These are phyloP conservation scores for Blepharisma japonicum DNA, from an alignment of 73 alveolate species.

Conservation along the genomic window DNA sequence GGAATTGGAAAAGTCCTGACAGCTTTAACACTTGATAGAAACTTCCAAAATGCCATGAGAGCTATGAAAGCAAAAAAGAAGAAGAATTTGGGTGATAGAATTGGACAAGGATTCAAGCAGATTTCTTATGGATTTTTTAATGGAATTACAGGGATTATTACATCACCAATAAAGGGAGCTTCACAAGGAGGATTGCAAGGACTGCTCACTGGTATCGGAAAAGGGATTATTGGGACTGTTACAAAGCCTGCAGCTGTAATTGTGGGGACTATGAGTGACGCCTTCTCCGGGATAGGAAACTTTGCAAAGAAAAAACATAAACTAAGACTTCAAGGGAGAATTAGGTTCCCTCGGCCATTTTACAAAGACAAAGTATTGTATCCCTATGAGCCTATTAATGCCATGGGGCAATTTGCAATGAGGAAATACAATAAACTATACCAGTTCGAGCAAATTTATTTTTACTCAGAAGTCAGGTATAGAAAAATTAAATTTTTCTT, in stretches of 20 bases:
- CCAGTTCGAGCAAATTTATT: background rate
- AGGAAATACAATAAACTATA: background rate
- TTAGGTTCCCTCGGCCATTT: constrained; percentile 15
- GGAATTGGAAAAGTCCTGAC: constrained; percentile 23
- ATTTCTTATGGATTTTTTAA: constrained; percentile 15
- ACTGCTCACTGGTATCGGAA: constrained; percentile 10
- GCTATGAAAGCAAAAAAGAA: background rate
- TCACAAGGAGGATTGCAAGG: constrained; percentile 26
- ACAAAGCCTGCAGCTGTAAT: constrained; percentile 24
- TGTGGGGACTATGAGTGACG: constrained; percentile 11
- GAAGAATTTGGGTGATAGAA: background rate
- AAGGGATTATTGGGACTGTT: constrained; percentile 36
- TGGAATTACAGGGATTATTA: constrained; percentile 24
- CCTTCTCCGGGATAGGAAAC: constrained; percentile 27
- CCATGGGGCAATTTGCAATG: constrained; percentile 3
- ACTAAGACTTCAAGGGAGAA: background rate
- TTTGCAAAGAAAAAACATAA: constrained; percentile 20
- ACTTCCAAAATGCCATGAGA: constrained; percentile 17
- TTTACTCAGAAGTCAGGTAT: background rate
- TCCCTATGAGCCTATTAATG: constrained; percentile 17
- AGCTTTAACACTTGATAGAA: constrained; percentile 22
- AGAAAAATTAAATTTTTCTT: background rate
- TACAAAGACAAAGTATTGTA: background rate
- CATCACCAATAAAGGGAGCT: constrained; percentile 24
- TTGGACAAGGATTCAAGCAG: background rate